phyloP scores from a whole-genome alignment of 805 yeast species.

The Limtongia smithiae region DNA sequence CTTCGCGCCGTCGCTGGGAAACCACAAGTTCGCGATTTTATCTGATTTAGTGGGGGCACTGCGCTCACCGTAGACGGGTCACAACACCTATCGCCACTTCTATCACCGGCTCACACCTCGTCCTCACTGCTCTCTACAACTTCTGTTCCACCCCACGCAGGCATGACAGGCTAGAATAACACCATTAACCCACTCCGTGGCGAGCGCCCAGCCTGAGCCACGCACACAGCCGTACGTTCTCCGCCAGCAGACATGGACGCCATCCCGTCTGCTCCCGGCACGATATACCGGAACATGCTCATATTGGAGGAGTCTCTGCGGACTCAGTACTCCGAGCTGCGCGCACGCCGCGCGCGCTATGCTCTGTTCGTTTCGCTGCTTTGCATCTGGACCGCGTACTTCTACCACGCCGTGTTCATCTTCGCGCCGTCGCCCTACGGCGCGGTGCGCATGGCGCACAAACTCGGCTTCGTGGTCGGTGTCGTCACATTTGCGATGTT shows the following conservation, averaged over 20 bases:
- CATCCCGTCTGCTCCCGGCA: slow-evolving; percentile 36
- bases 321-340: slow-evolving; percentile 72
- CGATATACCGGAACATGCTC: slow-evolving; percentile 74
- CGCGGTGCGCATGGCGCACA: slow-evolving; percentile 37
- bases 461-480: slow-evolving; percentile 52
- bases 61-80: no score
- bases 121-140: no score
- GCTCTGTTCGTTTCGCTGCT: slow-evolving; percentile 45
- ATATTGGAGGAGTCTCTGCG: slow-evolving; percentile 83
- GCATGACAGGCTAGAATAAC: no score
- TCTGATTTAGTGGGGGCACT: no score
- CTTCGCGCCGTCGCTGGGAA: neutral
- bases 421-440: slow-evolving; percentile 39
- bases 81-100: no score
- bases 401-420: slow-evolving; percentile 35
- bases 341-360: slow-evolving; percentile 60
- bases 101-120: no score
- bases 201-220: no score
- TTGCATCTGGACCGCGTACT: slow-evolving; percentile 32
- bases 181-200: no score
- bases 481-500: slow-evolving; percentile 69
- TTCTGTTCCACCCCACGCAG: no score
- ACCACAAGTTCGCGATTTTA: neutral
- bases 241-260: slow-evolving; percentile 23
- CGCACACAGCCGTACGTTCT: no score